phyloP scores from a whole-genome alignment of 2,329 filamentous ascomycete species.

The Torrubiellomyces zombiae region DNA sequence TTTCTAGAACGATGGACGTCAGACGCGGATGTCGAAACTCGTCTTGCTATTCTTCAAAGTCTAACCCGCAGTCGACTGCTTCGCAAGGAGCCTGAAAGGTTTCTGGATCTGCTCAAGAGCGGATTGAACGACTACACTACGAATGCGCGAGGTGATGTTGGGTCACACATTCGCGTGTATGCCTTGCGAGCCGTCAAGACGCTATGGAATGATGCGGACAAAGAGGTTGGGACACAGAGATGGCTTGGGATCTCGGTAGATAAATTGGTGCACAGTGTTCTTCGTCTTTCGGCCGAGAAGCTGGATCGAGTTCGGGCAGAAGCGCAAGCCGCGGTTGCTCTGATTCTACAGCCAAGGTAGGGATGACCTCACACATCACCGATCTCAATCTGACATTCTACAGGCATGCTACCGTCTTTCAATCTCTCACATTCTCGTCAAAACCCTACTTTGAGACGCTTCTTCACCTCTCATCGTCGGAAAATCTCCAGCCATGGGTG shows the following conservation, averaged over 20 bases:
- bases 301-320: constrained; percentile 67
- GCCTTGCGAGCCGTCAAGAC: constrained; percentile 61
- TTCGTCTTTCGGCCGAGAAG: constrained; percentile 72
- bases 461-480: no score
- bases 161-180: constrained; percentile 68
- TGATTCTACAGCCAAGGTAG: constrained; percentile 29
- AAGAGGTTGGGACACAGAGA: no score
- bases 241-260: no score
- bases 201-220: constrained; percentile 27
- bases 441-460: constrained; percentile 39
- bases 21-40: constrained; percentile 32
- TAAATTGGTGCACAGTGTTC: constrained; percentile 29
- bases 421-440: constrained; percentile 36
- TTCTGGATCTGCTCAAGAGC: constrained; percentile 30
- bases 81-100: constrained; percentile 19
- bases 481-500: no score
- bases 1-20: constrained; percentile 35
- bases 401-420: constrained; percentile 20
- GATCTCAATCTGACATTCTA: constrained; percentile 2
- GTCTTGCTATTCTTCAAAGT: constrained; percentile 37
- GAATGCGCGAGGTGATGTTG: constrained; percentile 76
- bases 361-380: constrained; percentile 6
- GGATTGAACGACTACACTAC: constrained; percentile 82
- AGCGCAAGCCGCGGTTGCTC: constrained; percentile 37
- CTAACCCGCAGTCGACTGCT: constrained; percentile 31